Evolutionary conservation across 2,329 filamentous ascomycete genomes (phyloP).

Genomic region (Hypoxylon sp.): DNA sequence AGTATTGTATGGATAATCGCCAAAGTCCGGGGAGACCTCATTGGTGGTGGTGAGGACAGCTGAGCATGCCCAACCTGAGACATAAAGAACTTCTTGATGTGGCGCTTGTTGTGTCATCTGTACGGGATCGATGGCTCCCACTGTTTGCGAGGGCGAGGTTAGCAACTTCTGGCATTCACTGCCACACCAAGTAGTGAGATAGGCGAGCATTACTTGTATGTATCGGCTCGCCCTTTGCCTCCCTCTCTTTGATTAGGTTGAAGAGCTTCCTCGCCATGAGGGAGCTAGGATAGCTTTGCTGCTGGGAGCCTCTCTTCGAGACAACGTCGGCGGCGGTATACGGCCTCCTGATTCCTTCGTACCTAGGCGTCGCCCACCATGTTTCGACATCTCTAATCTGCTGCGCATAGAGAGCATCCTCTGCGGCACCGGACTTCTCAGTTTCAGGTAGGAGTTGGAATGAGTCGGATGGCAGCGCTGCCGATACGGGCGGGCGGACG

Average conservation of each 20-base stretch:
- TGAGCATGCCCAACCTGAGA: conserved; percentile 98
- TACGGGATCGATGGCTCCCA: conserved; percentile 98
- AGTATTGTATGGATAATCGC: conserved; percentile 99
- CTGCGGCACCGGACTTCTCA: conserved; percentile 81
- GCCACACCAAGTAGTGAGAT: not conserved
- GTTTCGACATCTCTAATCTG: conserved; percentile 87
- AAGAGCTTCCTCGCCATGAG: conserved; percentile 96
- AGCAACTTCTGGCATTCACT: not conserved
- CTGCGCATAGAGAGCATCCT: conserved; percentile 86
- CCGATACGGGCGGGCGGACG: conserved; percentile 72
- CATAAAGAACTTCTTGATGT: conserved; percentile 94
- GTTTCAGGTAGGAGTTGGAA: conserved; percentile 87
- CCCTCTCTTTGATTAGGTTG: conserved; percentile 83
- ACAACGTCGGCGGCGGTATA: conserved; percentile 93
- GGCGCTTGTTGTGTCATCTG: conserved; percentile 99
- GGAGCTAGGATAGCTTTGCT: conserved; percentile 91
- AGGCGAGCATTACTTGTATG: conserved; percentile 80
- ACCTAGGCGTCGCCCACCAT: conserved; percentile 92
- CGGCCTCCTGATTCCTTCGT: conserved; percentile 88
- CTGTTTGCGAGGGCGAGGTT: conserved; percentile 57
- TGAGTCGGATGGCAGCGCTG: conserved; percentile 74
- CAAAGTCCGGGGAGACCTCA: conserved; percentile 97
- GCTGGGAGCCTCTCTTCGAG: conserved; percentile 88
- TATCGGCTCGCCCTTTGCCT: conserved; percentile 84
- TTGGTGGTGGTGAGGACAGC: conserved; percentile 93